Percentiles rank a stretch among this genome's conserved stretches.
Conservation (phyloP, 768 basidiomycete species). For the Trametes elegans region DNA sequence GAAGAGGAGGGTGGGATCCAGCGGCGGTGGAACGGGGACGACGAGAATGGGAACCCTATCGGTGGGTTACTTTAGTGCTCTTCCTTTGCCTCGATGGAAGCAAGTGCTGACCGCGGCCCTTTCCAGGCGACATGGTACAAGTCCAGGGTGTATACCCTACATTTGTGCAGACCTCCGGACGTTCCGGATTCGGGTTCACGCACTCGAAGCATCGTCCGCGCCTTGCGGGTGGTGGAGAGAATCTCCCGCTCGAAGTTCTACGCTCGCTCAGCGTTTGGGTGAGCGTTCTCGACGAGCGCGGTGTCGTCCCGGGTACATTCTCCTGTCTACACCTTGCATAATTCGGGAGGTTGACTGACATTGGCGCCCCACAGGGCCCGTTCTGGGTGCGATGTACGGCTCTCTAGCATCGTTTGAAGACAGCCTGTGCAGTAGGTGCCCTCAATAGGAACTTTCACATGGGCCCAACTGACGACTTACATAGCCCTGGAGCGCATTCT, state of each 20-base stretch:
- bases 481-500: constrained; percentile 57
- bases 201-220: constrained; percentile 32
- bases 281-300: constrained; percentile 54
- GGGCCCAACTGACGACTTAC: neutral
- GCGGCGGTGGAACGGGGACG: constrained; percentile 4
- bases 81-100: too few species aligned
- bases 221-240: constrained; percentile 46
- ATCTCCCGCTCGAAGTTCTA: constrained; percentile 56
- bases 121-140: too few species aligned
- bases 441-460: constrained; percentile 11
- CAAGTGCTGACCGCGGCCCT: too few species aligned
- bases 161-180: too few species aligned
- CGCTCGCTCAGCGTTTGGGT: constrained; percentile 58
- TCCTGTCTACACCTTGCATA: too few species aligned
- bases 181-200: constrained; percentile 12
- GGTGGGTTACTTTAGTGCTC: too few species aligned
- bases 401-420: constrained; percentile 53
- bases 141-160: too few species aligned
- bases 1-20: constrained; percentile 10
- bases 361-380: constrained; percentile 45
- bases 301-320: constrained; percentile 51
- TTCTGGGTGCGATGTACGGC: constrained; percentile 49
- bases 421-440: constrained; percentile 43
- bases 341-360: neutral
- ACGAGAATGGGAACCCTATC: neutral